phyloP scores from a whole-genome alignment of 2,329 filamentous ascomycete species.

The Aspergillus novofumigatus region DNA sequence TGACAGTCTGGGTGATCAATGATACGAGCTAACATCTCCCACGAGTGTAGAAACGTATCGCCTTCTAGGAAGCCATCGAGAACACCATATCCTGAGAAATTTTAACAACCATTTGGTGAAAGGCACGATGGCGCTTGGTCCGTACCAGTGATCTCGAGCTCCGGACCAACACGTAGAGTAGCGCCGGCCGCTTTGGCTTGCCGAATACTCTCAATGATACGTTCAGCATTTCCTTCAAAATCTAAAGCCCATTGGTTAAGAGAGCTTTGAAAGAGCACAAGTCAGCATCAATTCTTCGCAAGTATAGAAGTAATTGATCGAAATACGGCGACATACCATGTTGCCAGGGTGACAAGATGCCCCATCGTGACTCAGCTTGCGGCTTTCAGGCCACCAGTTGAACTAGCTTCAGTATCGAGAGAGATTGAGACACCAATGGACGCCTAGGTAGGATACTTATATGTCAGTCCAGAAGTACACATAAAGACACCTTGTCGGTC shows the following conservation, averaged over 20 bases:
- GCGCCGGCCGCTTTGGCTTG: slow-evolving; percentile 58
- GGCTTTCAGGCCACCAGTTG: neutral
- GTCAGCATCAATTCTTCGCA: slow-evolving; percentile 6
- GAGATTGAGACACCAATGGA: neutral
- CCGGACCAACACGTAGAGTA: slow-evolving; percentile 58
- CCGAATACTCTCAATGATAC: slow-evolving; percentile 61
- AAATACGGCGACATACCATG: slow-evolving; percentile 28
- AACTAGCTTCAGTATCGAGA: neutral
- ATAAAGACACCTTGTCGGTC: neutral
- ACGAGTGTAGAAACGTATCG: slow-evolving; percentile 57
- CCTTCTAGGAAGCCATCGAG: slow-evolving; percentile 63
- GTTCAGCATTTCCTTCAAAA: slow-evolving; percentile 59
- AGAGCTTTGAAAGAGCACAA: slow-evolving; percentile 17
- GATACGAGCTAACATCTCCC: slow-evolving; percentile 61
- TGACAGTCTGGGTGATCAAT: slow-evolving; percentile 57
- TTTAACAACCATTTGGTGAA: neutral
- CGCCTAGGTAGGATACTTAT: neutral
- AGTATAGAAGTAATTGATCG: neutral
- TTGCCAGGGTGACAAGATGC: slow-evolving; percentile 42
- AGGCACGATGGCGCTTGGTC: neutral
- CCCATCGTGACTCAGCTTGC: slow-evolving; percentile 27
- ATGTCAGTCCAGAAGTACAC: neutral
- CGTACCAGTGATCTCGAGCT: slow-evolving; percentile 51
- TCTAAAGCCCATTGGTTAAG: slow-evolving; percentile 54
- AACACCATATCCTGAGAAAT: slow-evolving; percentile 51